Conservation (phyloP, 805 yeast species). For the Starmerella bombicola region DNA sequence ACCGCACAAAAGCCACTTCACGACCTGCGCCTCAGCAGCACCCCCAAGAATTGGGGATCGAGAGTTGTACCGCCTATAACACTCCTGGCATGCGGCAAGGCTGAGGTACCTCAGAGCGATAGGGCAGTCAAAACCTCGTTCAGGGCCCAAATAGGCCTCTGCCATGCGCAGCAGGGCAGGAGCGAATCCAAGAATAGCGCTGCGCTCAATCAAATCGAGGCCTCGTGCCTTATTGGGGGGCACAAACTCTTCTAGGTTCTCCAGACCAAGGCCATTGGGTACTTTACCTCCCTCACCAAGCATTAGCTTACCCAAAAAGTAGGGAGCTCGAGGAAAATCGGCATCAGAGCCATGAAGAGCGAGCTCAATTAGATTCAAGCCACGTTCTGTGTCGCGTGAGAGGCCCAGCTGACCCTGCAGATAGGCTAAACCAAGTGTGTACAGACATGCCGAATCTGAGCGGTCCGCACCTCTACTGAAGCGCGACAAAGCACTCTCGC, state of each 20-base stretch:
- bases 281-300: conserved; percentile 31
- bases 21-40: conserved; percentile 31
- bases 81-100: conserved; percentile 29
- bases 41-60: conserved; percentile 22
- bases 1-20: conserved; percentile 61
- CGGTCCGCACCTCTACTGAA: conserved; percentile 29
- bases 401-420: conserved; percentile 23
- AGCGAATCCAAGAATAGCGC: conserved; percentile 30
- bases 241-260: background rate
- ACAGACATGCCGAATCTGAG: conserved; percentile 31
- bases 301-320: conserved; percentile 29
- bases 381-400: conserved; percentile 20
- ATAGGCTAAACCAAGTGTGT: conserved; percentile 29
- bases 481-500: conserved; percentile 25
- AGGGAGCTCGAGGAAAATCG: conserved; percentile 33
- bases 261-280: conserved; percentile 1
- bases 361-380: conserved; percentile 21
- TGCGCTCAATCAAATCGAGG: conserved; percentile 25
- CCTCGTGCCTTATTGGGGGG: conserved; percentile 18
- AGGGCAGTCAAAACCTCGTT: conserved; percentile 26
- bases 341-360: conserved; percentile 28
- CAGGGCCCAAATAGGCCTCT: conserved; percentile 27
- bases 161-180: conserved; percentile 32
- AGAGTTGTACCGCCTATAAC: conserved; percentile 20
- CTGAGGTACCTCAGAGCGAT: conserved; percentile 28